Percentiles rank a stretch among this genome's conserved stretches.
phyloP scores from a whole-genome alignment of 2,329 filamentous ascomycete species.

The Lizonia empirigonia region DNA sequence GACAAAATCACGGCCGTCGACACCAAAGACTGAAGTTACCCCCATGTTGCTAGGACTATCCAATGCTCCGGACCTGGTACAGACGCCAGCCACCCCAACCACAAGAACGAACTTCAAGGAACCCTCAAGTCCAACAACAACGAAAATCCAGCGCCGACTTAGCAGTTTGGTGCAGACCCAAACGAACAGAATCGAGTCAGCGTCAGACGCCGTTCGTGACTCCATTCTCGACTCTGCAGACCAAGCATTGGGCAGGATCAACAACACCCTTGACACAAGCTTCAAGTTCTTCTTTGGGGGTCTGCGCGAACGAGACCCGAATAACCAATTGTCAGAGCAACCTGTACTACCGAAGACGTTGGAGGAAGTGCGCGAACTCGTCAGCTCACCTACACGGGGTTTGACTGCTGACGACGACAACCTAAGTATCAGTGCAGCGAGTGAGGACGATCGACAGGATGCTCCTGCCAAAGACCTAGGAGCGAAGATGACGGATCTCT shows the following conservation, averaged over 20 bases:
- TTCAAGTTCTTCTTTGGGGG: constrained; percentile 93
- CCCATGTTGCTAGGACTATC: constrained; percentile 49
- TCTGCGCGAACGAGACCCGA: constrained; percentile 69
- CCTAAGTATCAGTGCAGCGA: constrained; percentile 56
- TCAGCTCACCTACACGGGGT: constrained; percentile 69
- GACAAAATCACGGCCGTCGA: constrained; percentile 54
- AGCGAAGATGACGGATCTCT: constrained; percentile 68
- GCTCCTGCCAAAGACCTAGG: constrained; percentile 53
- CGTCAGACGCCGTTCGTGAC: constrained; percentile 77
- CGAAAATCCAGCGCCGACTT: constrained; percentile 72
- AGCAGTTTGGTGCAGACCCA: constrained; percentile 88
- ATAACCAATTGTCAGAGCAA: constrained; percentile 36
- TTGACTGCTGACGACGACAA: constrained; percentile 57
- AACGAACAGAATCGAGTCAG: constrained; percentile 78
- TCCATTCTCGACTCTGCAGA: constrained; percentile 79
- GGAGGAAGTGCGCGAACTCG: constrained; percentile 88
- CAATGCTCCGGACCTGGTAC: constrained; percentile 46
- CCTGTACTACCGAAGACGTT: constrained; percentile 80
- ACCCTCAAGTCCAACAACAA: constrained; percentile 46
- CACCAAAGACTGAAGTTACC: constrained; percentile 47
- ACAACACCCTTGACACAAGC: constrained; percentile 86
- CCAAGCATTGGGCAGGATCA: constrained; percentile 89
- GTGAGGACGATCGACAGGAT: constrained; percentile 50
- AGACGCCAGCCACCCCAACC: constrained; percentile 46
- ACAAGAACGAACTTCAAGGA: constrained; percentile 27